Evolutionary conservation across 2,329 filamentous ascomycete genomes (phyloP).

Genomic region (Raffaelea arxii): DNA sequence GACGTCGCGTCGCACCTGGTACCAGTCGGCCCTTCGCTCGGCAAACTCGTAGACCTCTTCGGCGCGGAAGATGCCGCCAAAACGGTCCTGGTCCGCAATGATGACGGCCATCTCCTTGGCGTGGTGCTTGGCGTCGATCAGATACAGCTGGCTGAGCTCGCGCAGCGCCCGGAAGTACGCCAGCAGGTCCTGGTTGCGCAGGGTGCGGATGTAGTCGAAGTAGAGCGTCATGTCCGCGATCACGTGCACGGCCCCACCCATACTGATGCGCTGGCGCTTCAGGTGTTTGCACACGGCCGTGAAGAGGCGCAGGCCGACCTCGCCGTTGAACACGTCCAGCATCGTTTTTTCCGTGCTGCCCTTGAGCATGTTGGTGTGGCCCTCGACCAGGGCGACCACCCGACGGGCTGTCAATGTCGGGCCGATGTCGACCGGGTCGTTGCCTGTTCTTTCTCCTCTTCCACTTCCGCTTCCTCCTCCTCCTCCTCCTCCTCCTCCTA

Average conservation of each 20-base stretch:
- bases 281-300: constrained; percentile 91
- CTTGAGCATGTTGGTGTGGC: constrained; percentile 84
- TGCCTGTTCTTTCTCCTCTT: constrained; percentile 22
- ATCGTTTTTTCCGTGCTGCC: constrained; percentile 97
- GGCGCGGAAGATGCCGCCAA: constrained; percentile 83
- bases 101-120: constrained; percentile 92
- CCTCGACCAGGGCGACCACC: constrained; percentile 76
- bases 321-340: constrained; percentile 96
- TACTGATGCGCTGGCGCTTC: constrained; percentile 87
- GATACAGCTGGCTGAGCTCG: constrained; percentile 89
- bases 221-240: constrained; percentile 97
- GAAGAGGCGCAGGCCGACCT: constrained; percentile 89
- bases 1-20: constrained; percentile 75
- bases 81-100: constrained; percentile 84
- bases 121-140: constrained; percentile 79
- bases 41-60: constrained; percentile 98
- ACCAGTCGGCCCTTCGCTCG: constrained; percentile 90
- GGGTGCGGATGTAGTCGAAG: constrained; percentile 69
- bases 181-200: constrained; percentile 74
- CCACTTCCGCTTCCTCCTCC: constrained; percentile 8
- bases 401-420: constrained; percentile 70
- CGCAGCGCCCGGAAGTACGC: constrained; percentile 87
- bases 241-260: constrained; percentile 79
- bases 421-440: constrained; percentile 34
- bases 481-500: not conserved